These are phyloP conservation scores for Paracorniculantispora psalliotae DNA, from an alignment of 2,329 filamentous ascomycete species.

Conservation along the genomic window DNA sequence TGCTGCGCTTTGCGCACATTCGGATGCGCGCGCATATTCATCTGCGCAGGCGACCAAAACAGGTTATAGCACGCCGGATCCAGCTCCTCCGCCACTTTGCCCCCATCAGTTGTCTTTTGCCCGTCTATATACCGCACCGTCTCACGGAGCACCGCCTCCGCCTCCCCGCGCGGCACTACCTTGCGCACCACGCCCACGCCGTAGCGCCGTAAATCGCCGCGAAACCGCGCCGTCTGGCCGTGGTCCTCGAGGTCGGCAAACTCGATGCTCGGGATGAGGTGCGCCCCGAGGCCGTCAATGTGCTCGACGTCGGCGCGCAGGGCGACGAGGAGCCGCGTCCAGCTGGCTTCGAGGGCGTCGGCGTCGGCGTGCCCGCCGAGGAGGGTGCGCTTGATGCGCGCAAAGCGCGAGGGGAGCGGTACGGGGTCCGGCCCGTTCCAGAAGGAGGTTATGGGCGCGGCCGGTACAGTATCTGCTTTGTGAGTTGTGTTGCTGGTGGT, in stretches of 20 bases:
- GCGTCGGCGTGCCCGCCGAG: conserved; percentile 50
- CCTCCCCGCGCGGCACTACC: conserved; percentile 54
- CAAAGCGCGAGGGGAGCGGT: conserved; percentile 54
- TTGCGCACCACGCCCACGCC: conserved; percentile 62
- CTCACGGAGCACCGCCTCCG: conserved; percentile 53
- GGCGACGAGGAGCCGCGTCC: conserved; percentile 48
- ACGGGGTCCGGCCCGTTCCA: conserved; percentile 50
- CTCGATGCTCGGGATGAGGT: conserved; percentile 52
- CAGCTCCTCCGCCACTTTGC: background rate
- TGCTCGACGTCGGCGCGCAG: conserved; percentile 48
- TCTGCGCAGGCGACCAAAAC: conserved; percentile 68
- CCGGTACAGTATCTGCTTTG: no score
- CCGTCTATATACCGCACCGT: conserved; percentile 52
- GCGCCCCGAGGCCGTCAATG: conserved; percentile 45
- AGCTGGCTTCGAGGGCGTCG: conserved; percentile 47
- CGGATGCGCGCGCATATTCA: conserved; percentile 61
- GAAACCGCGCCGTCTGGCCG: conserved; percentile 49
- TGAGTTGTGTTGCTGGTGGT: background rate
- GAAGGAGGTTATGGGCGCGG: conserved; percentile 42
- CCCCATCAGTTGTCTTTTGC: conserved; percentile 12
- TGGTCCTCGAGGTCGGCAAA: conserved; percentile 45
- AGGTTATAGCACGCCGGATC: conserved; percentile 68
- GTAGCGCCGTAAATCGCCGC: conserved; percentile 52
- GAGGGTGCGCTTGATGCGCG: conserved; percentile 50
- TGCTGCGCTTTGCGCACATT: conserved; percentile 58